phyloP scores from a whole-genome alignment of 2,329 filamentous ascomycete genomes.

The Cercospora sojina region DNA sequence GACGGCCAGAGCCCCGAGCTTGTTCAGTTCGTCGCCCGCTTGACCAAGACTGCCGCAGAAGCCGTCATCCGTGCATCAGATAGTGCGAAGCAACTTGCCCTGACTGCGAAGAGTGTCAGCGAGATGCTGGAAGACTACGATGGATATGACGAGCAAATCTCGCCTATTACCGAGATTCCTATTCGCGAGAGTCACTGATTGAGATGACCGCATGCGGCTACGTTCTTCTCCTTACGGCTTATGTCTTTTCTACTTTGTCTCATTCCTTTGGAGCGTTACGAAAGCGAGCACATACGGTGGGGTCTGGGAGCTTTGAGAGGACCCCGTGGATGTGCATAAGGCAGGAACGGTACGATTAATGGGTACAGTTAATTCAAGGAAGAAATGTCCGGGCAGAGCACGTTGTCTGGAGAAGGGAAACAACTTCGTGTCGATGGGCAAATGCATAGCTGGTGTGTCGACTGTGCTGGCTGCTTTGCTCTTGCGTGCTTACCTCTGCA shows the following conservation, averaged over 20 bases:
- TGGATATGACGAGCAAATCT: not conserved
- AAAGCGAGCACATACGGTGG: not conserved
- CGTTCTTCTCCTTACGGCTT: not conserved
- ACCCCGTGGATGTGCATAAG: not conserved
- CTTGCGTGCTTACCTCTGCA: not conserved
- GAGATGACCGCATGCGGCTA: not conserved
- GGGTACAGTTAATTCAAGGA: not conserved
- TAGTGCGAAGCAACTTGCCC: not conserved
- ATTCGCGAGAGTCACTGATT: not conserved
- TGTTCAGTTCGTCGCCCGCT: constrained; percentile 12
- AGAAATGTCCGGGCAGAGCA: not conserved
- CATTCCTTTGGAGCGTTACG: not conserved
- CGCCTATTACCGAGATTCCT: not conserved
- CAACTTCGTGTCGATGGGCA: not conserved
- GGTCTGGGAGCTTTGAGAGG: not conserved
- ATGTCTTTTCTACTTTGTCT: not conserved
- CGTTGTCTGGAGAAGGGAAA: not conserved
- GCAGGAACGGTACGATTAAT: not conserved
- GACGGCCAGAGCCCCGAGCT: constrained; percentile 18
- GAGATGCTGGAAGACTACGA: not conserved
- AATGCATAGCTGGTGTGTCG: not conserved
- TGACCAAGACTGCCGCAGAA: constrained; percentile 15
- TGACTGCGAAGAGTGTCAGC: not conserved
- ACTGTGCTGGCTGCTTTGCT: not conserved
- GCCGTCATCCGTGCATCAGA: constrained; percentile 17